Evolutionary conservation across 257 asterid genomes (phyloP), one percentile per base, ranked within the genome.

Genomic region (Avicennia marina): DNA sequence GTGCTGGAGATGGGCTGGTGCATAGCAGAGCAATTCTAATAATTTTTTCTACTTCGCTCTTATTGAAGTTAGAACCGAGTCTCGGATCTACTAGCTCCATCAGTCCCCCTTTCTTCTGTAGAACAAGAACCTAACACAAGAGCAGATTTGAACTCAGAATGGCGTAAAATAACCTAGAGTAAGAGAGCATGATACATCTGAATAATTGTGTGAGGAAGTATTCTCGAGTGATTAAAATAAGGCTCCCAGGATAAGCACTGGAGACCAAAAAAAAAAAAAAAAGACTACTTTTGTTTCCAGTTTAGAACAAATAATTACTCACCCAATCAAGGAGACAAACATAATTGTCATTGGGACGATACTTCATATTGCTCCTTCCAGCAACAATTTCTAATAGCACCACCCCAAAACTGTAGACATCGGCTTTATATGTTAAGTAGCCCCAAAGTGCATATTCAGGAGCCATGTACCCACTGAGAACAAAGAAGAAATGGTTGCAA

Each of bases 361-460:
- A 42, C 74, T 65, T 71, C 15, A 72, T 71, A 60, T 77, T 80
- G 73, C 56, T 46, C 54, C 67, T 71, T 42, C 87, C 87, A 50
- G 76, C 48, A 20, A 80, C 58, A 25, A 77, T 69, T 66, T 80
- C 87, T 44, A 77, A 31, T 22, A 71, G 60, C 38, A 80, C 84
- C 20, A 80, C 69, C 36, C 87, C 87, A 2, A 65, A 80, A 70
- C 87, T 77, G 77, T 80, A 77, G 6, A 80, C 87, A 22, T 80
- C 87, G 34, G 87, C 87, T 74, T 80, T 80, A 69, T 78, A 79
- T 1, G 87, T 80, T 56, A 77, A 54, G 67, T 80, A 66, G 36
- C 87, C 87, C 2, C 84, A 68, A 83, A 80, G 74, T 1, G 87
- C 87, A 61, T 80, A 80, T 70, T 80, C 87, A 9, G 84, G 84